Percentiles rank a stretch among this genome's conserved stretches.
phyloP scores from a whole-genome alignment of 495 filamentous ascomycete genomes.

The Penicillium argentinense region DNA sequence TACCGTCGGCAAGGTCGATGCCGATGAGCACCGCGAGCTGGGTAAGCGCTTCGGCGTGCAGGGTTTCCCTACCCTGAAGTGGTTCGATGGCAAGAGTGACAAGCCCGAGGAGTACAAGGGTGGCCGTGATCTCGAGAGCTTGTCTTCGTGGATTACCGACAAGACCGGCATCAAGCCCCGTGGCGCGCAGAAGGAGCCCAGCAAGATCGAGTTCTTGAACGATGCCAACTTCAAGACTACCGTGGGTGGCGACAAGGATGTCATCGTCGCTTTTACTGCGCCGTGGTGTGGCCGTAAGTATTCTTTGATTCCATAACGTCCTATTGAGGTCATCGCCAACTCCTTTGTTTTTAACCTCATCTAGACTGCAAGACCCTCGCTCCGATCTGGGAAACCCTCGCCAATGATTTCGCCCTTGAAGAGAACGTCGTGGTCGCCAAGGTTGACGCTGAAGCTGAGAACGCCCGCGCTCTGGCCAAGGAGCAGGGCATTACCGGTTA shows the following conservation, averaged over 20 bases:
- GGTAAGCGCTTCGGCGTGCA: conserved; percentile 84
- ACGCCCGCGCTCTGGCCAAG: conserved; percentile 71
- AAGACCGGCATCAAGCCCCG: conserved; percentile 84
- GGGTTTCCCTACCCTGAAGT: conserved; percentile 96
- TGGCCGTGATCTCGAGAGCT: conserved; percentile 83
- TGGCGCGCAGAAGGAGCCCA: conserved; percentile 67
- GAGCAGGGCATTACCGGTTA: conserved; percentile 80
- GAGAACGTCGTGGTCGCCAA: conserved; percentile 82
- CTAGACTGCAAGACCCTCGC: conserved; percentile 95
- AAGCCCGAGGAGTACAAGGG: conserved; percentile 82
- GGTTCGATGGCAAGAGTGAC: conserved; percentile 95
- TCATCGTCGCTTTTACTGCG: conserved; percentile 93
- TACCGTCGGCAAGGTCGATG: conserved; percentile 92
- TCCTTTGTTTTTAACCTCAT: conserved; percentile 5
- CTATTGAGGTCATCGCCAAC: conserved; percentile 13
- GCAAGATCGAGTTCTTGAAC: conserved; percentile 75
- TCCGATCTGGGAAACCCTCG: conserved; percentile 85
- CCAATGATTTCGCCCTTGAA: conserved; percentile 78
- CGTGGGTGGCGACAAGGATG: conserved; percentile 84
- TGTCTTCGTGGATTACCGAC: conserved; percentile 76
- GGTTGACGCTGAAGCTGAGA: conserved; percentile 87
- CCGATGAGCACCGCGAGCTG: conserved; percentile 79
- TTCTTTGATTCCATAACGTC: conserved; percentile 1
- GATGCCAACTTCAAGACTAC: conserved; percentile 73
- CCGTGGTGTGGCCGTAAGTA: conserved; percentile 96